Evolutionary conservation across 2,329 filamentous ascomycete genomes (phyloP), one percentile per base, ranked within the genome.

Genomic region (Colletotrichum echinochloae): DNA sequence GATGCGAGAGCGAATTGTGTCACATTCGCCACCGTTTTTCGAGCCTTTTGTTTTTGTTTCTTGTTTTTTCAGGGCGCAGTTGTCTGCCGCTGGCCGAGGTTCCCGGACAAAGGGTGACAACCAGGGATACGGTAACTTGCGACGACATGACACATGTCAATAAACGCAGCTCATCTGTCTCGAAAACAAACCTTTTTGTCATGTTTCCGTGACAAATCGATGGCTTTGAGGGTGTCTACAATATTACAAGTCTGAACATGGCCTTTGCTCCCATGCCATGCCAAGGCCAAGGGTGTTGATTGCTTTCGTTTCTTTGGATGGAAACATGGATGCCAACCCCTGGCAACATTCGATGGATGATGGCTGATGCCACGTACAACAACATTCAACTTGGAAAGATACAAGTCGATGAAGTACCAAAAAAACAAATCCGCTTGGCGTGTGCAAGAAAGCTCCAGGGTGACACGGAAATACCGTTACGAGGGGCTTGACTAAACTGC

Each of bases 291-390:
- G 68, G 64, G 68, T 63, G 64, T 37, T n/a, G 41, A 23, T 62
- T 59, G 54, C 30, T 20, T 23, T 33, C 11, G 20, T 37, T 37
- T 48, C 30, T 57, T 37, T 18, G 28, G 57, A 63, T 55, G 52
- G 64, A 44, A 54, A 71, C 52, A 52, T 59, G 44, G 64, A 54
- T 46, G 46, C 52, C 57, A 68, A 67, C 65, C 52, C 52, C 59
- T 62, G 59, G 52, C 48, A 59, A 55, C 51, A 59, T 52, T 52
- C 51, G 60, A 62, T 59, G 16, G 30, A 62, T 41, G 52, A 44
- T 44, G 44, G 57, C 52, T 67, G 41, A 59, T 63, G n/a, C 46
- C 23, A 67, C 35, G 11, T 26, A 41, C 57, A 35, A 52, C 18
- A 9, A 33, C 33, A 30, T 44, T 2, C 30, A 30, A 20, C 18